Conservation (phyloP, 306 rosid species). For the Dryas octopetala region DNA sequence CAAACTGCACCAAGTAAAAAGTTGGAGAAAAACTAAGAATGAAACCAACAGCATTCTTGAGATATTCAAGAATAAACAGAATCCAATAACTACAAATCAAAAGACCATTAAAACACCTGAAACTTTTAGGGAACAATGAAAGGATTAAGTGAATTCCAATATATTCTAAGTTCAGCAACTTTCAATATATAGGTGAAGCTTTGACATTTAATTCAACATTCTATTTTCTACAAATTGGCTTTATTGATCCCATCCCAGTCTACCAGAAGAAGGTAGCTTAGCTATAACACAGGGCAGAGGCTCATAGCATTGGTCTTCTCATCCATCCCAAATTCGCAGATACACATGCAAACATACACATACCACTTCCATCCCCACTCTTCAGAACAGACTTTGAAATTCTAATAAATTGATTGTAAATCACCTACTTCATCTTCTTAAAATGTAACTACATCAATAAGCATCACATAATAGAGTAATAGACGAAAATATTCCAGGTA, state of each 20-base stretch:
- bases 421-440: neutral
- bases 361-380: neutral
- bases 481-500: neutral
- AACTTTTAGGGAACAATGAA: too few relatives aligned
- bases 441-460: neutral
- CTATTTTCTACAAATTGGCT: neutral
- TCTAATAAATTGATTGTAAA: neutral
- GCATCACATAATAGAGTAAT: neutral
- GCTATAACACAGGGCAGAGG: too few relatives aligned
- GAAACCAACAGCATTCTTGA: constrained; percentile 5
- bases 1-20: constrained; percentile 51
- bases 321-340: neutral
- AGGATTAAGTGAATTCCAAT: too few relatives aligned
- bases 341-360: neutral
- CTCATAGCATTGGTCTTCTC: too few relatives aligned
- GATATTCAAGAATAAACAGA: too few relatives aligned
- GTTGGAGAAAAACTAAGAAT: neutral
- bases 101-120: too few relatives aligned
- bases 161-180: too few relatives aligned
- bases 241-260: neutral
- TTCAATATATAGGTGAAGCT: too few relatives aligned
- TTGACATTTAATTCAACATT: too few relatives aligned
- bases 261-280: too few relatives aligned
- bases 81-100: too few relatives aligned
- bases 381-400: neutral